Base-by-base conservation (phyloP, 441 rosid genomes). In the Populus hybrid region DNA sequence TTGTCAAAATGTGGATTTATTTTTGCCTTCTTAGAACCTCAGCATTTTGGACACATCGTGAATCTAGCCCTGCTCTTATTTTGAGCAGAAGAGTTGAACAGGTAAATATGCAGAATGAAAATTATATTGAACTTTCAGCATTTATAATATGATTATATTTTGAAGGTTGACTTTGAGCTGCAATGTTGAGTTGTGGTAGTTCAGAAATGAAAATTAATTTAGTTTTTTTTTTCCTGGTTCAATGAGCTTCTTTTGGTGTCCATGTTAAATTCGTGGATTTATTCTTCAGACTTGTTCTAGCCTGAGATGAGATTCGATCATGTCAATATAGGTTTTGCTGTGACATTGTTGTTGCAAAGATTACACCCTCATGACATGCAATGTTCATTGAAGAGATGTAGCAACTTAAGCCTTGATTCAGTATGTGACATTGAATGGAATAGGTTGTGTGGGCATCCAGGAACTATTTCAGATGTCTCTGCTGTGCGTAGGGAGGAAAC, bases 1-100 rank as follows among this genome's bases (percentile, higher is more conserved):
- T 28, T 38, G 42, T 72, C 77, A 69, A 28, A 68, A 69, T 72
- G 59, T 75, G 66, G 63, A 67, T 61, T 70, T 75, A 40, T n/a
- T 26, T 57, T 69, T 69, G 7, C 35, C 34, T 1, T 14, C 19
- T 32, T 35, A 70, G 79, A 75, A 73, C 53, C 46, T 78, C 63
- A 34, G 76, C 63, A 40, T 36, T 16, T 50, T 78, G 46, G 67
- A 50, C 28, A 26, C 67, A 65, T 34, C 73, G 32, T 69, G 38
- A 73, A 50, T 77, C 75, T 72, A 66, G 40, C 70, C 73, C 53
- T 50, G 67, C 50, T 35, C 23, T 79, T 59, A 59, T 34, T 80
- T 70, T 57, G 32, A 36, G 69, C 74, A 50, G 81, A 83, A 82
- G 73, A 32, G 78, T 75, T 76, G 76, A 80, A 69, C 81, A 77